Evolutionary conservation across 495 filamentous ascomycete genomes (phyloP), one percentile per base, ranked within the genome.

Genomic region (Penicillium pulvis): DNA sequence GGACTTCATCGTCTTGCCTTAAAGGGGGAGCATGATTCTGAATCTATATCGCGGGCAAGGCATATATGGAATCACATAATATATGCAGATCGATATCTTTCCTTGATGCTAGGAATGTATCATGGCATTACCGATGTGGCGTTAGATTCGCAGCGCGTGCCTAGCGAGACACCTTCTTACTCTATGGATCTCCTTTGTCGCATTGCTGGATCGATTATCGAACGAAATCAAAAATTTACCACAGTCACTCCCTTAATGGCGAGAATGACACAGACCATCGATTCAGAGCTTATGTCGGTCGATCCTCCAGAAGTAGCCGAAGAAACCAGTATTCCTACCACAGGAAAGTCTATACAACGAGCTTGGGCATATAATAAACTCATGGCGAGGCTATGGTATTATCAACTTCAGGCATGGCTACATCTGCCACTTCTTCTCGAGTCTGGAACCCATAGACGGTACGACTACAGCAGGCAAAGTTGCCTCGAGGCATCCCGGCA

Each of bases 371-470:
- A 44, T 12, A 3, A 16, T 4, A 53, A 58, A 41, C 44, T 56
- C 48, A 48, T 52, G 30, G 44, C 56, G 11, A 33, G 51, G 26
- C 63, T 72, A 50, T 58, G 64, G 47, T 68, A 64, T 17, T 63
- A 71, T 26, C 69, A 68, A 14, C 45, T 79, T 14, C 54, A 76
- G 35, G 57, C 65, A 0, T 78, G 75, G 59, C 67, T 83, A n/a
- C 81, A 84, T 56, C 67, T 84, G 2, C 81, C 81, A 5, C 79
- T 77, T 51, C 76, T 84, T 72, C 62, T 82, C 6, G 75, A 78
- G 50, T 71, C 79, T 4, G 55, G 64, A 14, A 63, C 56, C 17
- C 74, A 77, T 28, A 59, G 57, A 9, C 68, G 58, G 14, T 80
- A 71, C 55, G 58, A 74, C 6, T 72, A 74, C 55, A 76, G 67